A percentile compares a stretch with the other conserved stretches of the same genome.
These are phyloP conservation scores for Naganishia liquefaciens DNA, from an alignment of 1,284 basidiomycete species.

Conservation along the genomic window DNA sequence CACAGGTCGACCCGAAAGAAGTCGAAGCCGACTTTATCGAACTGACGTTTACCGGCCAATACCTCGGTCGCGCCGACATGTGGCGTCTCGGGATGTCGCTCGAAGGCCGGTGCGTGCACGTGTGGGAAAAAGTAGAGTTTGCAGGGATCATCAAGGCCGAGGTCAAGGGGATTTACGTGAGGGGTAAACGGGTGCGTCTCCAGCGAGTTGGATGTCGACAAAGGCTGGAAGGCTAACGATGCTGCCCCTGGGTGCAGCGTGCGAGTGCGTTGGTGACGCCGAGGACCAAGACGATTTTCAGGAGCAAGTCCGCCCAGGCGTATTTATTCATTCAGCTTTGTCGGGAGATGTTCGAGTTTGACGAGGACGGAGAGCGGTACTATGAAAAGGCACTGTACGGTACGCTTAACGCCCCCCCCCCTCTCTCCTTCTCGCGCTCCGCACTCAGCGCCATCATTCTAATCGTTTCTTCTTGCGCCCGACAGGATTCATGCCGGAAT, in stretches of 20 bases:
- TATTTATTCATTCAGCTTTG: slow-evolving; percentile 91
- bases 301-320: slow-evolving; percentile 86
- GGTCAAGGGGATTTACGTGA: slow-evolving; percentile 72
- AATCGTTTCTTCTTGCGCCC: neutral
- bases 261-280: slow-evolving; percentile 78
- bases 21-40: slow-evolving; percentile 80
- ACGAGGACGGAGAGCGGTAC: slow-evolving; percentile 92
- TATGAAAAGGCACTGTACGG: slow-evolving; percentile 92
- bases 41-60: slow-evolving; percentile 86
- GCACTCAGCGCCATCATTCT: no score
- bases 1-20: slow-evolving; percentile 65
- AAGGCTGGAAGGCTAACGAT: neutral
- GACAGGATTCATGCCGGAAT: slow-evolving; percentile 72
- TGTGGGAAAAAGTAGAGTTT: slow-evolving; percentile 61
- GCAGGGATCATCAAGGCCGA: slow-evolving; percentile 72
- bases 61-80: slow-evolving; percentile 89
- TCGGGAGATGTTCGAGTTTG: slow-evolving; percentile 94
- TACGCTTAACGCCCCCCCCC: no score
- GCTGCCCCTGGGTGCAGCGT: slow-evolving; percentile 56
- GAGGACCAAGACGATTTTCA: slow-evolving; percentile 82
- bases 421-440: no score
- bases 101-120: slow-evolving; percentile 57
- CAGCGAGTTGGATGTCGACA: slow-evolving; percentile 29
- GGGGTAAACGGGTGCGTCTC: slow-evolving; percentile 61
- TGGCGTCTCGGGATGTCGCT: slow-evolving; percentile 79